Base-by-base conservation (phyloP, 2,329 filamentous ascomycete genomes). In the Alternaria sp. region DNA sequence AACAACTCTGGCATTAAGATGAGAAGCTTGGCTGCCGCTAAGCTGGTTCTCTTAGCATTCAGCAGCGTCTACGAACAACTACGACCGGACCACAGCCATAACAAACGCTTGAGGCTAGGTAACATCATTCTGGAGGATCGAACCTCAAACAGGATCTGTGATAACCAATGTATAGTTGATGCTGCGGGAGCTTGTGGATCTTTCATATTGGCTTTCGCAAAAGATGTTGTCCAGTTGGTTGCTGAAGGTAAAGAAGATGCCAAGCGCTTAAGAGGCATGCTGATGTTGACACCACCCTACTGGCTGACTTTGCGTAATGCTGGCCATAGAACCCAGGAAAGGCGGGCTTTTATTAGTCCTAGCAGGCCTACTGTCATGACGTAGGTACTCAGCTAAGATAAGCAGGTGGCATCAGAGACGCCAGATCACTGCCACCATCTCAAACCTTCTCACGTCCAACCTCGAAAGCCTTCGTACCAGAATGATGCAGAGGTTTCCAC, bases 221-320 rank as follows among this genome's bases (percentile, higher is more conserved):
- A 56, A 32, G 52, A 60, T 2, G 11, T 55, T n/a, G 34, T n/a
- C 12, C 57, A 41, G 28, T 56, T 30, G 20, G 54, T 51, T 22
- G 32, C 39, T 18, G 57, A 51, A 16, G 51, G 46, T 39, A 22
- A 20, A 9, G 44, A 55, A 28, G 51, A 55, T n/a, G 36, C 14
- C 22, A 20, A 39, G 5, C 26, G 26, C 32, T 30, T 18, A 12
- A 28, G 2, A 28, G 44, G 8, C 44, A 47, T 14, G 44, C 32
- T 32, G 44, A 32, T 14, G 20, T 47, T 32, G 44, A 20, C n/a
- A 32, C 32, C n/a, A 47, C 44, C 18, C 26, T 47, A 7, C 44
- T 28, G 24, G 7, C 26, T 47, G 44, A 6, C 26, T 47, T 47
- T 47, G 44, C 28, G 9, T 26, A 26, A 7, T 26, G 2, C 24